Evolutionary conservation across 305 asterid species (phyloP).

Genomic region (Fraxinus floribunda): DNA sequence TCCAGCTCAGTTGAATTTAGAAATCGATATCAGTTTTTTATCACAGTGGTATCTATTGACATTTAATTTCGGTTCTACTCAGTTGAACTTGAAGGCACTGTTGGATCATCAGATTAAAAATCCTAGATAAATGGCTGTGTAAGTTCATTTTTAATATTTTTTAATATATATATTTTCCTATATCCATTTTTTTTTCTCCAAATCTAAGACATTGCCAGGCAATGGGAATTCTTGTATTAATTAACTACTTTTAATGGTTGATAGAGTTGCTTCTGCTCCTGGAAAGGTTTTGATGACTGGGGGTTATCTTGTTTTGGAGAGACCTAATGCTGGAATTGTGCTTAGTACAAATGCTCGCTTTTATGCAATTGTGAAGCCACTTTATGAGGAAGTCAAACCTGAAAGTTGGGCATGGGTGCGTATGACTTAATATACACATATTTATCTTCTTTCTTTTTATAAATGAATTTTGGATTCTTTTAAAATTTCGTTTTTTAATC

Average conservation of each 20-base stretch:
- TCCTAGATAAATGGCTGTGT: not conserved
- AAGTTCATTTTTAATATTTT: not conserved
- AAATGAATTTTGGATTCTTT: not conserved
- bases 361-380: slow-evolving; percentile 85
- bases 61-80: not conserved
- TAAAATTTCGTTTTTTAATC: not conserved
- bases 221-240: not conserved
- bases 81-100: not conserved
- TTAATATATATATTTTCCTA: not conserved
- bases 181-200: not conserved
- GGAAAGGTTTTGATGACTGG: slow-evolving; percentile 98
- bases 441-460: not conserved
- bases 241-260: slow-evolving; percentile 28
- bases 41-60: not conserved
- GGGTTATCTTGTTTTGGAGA: slow-evolving; percentile 89
- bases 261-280: slow-evolving; percentile 92
- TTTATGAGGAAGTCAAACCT: slow-evolving; percentile 55
- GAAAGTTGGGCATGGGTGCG: slow-evolving; percentile 89
- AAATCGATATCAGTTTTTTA: not conserved
- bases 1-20: not conserved
- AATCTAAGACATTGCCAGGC: slow-evolving; percentile 9
- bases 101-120: not conserved
- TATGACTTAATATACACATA: not conserved
- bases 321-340: slow-evolving; percentile 95
- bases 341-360: slow-evolving; percentile 95